Evolutionary conservation across 2,329 filamentous ascomycete species (phyloP).

Genomic region (Talaromyces pinophilus): DNA sequence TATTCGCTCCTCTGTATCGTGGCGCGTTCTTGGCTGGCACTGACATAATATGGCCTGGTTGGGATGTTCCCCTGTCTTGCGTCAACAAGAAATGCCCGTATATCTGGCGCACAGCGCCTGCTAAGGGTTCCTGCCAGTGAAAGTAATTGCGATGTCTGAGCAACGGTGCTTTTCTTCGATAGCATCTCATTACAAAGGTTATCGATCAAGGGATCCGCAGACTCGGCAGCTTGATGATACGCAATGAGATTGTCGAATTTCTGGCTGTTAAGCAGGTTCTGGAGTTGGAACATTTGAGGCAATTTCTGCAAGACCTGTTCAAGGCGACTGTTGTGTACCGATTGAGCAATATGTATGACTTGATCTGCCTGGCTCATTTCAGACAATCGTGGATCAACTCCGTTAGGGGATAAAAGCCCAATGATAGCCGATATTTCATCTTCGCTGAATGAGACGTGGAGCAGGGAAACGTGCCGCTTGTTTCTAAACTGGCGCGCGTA

Average conservation of each 20-base stretch:
- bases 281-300: constrained; percentile 22
- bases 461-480: constrained; percentile 16
- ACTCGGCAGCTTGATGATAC: constrained; percentile 17
- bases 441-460: constrained; percentile 33
- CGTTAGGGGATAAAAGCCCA: constrained; percentile 25
- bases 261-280: constrained; percentile 18
- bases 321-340: constrained; percentile 16
- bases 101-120: constrained; percentile 26
- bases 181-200: constrained; percentile 18
- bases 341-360: constrained; percentile 25
- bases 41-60: constrained; percentile 25
- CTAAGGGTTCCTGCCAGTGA: constrained; percentile 23
- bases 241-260: constrained; percentile 19
- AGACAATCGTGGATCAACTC: constrained; percentile 13
- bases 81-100: constrained; percentile 30
- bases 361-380: constrained; percentile 30
- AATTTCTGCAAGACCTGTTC: constrained; percentile 21
- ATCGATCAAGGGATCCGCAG: constrained; percentile 11
- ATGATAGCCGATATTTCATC: constrained; percentile 30
- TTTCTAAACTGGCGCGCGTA: constrained; percentile 22
- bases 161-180: neutral
- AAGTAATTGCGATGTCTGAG: constrained; percentile 21
- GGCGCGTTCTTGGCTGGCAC: constrained; percentile 11
- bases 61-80: constrained; percentile 27
- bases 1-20: neutral